phyloP scores from a whole-genome alignment of 129 eudicot species.

The Gnaphalium uliginosum region DNA sequence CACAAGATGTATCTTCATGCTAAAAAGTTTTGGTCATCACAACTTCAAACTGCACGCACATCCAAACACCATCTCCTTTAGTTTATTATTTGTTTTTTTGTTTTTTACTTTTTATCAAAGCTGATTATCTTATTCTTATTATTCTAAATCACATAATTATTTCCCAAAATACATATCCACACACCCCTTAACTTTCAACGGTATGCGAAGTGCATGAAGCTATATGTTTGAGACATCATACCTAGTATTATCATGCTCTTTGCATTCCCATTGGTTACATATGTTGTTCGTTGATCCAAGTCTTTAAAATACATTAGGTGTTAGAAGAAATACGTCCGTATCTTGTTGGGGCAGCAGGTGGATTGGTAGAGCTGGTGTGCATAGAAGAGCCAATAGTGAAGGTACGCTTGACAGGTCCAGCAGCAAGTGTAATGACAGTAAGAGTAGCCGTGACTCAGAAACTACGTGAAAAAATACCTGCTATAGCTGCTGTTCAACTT shows the following conservation, averaged over 20 bases:
- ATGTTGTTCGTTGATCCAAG: neutral
- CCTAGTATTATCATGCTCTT: neutral
- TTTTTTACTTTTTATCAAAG: neutral
- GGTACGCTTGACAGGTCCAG: conserved; percentile 81
- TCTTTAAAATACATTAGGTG: conserved; percentile 42
- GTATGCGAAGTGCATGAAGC: neutral
- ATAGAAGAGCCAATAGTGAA: conserved; percentile 94
- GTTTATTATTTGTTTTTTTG: too few species aligned
- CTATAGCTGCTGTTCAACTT: conserved; percentile 95
- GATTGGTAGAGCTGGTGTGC: conserved; percentile 62
- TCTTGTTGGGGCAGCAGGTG: conserved; percentile 96
- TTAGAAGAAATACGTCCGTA: conserved; percentile 93
- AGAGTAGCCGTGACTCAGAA: conserved; percentile 92
- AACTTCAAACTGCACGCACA: neutral
- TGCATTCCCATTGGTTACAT: neutral
- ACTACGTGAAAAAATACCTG: conserved; percentile 79
- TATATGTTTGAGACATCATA: neutral
- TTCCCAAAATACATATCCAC: too few species aligned
- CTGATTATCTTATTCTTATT: neutral
- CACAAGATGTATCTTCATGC: neutral
- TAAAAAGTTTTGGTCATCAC: neutral
- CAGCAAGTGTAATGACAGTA: conserved; percentile 94
- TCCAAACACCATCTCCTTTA: too few species aligned
- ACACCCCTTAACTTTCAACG: neutral
- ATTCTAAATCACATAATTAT: neutral